A percentile compares a stretch with the other conserved stretches of the same genome.
Evolutionary conservation across 257 asterid genomes (phyloP).

Genomic region (Misopates orontium): DNA sequence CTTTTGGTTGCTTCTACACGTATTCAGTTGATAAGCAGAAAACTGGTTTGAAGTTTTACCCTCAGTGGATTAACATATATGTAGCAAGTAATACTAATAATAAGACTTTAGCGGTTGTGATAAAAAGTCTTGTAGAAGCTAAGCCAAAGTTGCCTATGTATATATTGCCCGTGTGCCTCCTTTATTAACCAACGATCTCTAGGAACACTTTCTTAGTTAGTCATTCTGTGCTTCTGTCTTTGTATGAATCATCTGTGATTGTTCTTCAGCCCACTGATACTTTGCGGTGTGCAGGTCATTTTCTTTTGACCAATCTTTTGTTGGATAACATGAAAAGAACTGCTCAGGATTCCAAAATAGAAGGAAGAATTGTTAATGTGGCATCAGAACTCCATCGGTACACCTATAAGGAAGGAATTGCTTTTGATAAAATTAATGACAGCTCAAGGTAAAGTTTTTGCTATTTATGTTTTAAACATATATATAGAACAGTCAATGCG

Average conservation of each 20-base stretch:
- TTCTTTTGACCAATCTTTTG: constrained; percentile 52
- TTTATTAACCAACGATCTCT: not conserved
- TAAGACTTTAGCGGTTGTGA: not conserved
- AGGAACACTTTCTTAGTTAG: no score
- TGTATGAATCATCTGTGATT: not conserved
- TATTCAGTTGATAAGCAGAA: no score
- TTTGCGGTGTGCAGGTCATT: constrained; percentile 45
- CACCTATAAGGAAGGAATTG: constrained; percentile 41
- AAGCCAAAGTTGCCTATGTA: not conserved
- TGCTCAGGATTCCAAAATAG: constrained; percentile 43
- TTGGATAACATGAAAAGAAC: constrained; percentile 55
- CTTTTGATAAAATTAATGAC: constrained; percentile 52
- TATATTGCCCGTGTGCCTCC: not conserved
- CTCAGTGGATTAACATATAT: no score
- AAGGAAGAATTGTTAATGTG: constrained; percentile 61
- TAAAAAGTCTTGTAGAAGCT: no score
- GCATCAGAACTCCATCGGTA: constrained; percentile 47
- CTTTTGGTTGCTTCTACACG: no score
- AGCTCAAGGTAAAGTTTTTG: constrained; percentile 33
- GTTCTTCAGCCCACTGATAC: not conserved
- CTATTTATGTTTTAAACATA: no score
- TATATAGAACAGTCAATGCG: no score
- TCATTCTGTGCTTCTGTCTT: no score
- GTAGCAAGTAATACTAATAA: no score
- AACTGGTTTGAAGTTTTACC: no score